Evolutionary conservation across 75 land plant species (phyloP).

Genomic region (Pseudotsuga menziesii): DNA sequence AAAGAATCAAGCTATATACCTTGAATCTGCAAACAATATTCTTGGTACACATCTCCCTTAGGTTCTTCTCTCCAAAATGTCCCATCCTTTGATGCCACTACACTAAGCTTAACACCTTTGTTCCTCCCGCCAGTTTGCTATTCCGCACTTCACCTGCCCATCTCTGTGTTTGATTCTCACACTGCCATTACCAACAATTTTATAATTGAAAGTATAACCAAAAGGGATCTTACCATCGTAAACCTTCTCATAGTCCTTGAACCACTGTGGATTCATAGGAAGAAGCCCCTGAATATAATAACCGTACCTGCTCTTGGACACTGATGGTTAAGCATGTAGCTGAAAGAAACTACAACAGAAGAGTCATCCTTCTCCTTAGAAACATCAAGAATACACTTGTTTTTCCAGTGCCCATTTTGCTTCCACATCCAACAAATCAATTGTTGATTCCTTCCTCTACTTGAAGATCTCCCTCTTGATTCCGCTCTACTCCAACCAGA

Average conservation of each 20-base stretch:
- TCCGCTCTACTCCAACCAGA: not conserved
- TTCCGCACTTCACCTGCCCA: not conserved
- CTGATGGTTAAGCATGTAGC: not conserved
- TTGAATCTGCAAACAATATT: not conserved
- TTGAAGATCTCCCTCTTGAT: not conserved
- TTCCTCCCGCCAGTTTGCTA: not conserved
- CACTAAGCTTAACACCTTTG: not conserved
- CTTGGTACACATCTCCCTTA: not conserved
- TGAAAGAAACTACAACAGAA: not conserved
- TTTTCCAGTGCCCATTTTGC: not conserved
- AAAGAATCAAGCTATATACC: not conserved
- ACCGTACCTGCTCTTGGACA: not conserved
- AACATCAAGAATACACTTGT: not conserved
- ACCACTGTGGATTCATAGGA: not conserved
- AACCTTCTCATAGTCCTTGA: not conserved
- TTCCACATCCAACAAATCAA: not conserved
- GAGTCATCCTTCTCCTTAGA: not conserved
- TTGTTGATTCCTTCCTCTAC: not conserved
- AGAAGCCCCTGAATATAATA: not conserved
- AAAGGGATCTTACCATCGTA: not conserved
- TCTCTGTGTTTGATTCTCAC: not conserved
- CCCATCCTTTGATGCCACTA: not conserved
- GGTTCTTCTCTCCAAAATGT: not conserved
- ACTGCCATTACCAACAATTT: not conserved
- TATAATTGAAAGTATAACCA: not conserved